Base-by-base conservation (phyloP, 129 eudicot species). In the Kitagawia praeruptora region DNA sequence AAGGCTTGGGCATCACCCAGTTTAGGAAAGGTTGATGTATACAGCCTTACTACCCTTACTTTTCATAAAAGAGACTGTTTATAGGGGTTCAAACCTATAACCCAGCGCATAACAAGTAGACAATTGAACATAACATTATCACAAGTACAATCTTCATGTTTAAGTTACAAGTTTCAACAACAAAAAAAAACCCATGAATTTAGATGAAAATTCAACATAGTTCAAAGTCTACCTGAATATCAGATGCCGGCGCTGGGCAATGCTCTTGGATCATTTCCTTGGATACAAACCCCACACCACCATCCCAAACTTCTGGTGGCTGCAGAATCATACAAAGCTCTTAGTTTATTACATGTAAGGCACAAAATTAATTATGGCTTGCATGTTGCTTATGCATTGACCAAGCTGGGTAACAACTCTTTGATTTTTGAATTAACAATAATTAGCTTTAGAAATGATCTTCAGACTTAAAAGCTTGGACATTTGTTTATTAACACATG, bases 291-390 rank as follows among this genome's bases (percentile, higher is more conserved):
- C 98, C 98, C 70, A 94, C 90, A 40, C 97, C 98, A 76, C 96
- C 96, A 0, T 87, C 78, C 98, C 98, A 94, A 69, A 61, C 89
- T 84, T 89, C 96, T 15, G 98, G 97, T 80, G 98, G 97, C 98
- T 94, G 84, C 85, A 84, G 44, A 73, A 71, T 38, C 39, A 72
- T 28, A 49, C 4, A n/a, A 9, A 72, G n/a, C 67, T 63, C 51
- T 78, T 48, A 56, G 56, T 58, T 77, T 18, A 58, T 44, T 47
- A 21, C 23, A 70, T 37, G 16, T 14, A 72, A 18, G 37, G 6
- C 34, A 73, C 37, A 40, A 44, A 73, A 39, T 73, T 40, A 5
- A 21, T 73, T 44, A 73, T 1, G 77, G 5, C 25, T 42, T n/a
- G 37, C 53, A 10, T 40, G 16, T n/a, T 40, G 53, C 38, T 34